Evolutionary conservation across 495 filamentous ascomycete species (phyloP).

Genomic region (Penicillium diatomitis): DNA sequence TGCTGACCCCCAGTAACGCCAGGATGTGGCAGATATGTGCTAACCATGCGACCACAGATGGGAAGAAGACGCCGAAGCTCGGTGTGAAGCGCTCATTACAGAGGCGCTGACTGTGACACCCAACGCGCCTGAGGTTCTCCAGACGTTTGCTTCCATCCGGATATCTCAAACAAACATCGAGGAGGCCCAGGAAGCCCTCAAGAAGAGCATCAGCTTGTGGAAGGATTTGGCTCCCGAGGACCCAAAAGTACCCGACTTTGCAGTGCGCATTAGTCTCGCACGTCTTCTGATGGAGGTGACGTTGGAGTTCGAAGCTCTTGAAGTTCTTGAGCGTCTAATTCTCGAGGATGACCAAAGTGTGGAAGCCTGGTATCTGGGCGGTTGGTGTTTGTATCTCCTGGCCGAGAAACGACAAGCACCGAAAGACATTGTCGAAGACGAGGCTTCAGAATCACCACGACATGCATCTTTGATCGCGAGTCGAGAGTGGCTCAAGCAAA

Average conservation of each 20-base stretch:
- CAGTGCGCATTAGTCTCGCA: conserved; percentile 71
- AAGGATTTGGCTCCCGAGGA: conserved; percentile 59
- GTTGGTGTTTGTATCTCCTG: conserved; percentile 76
- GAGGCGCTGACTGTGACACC: conserved; percentile 75
- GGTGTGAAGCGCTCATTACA: conserved; percentile 76
- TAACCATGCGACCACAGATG: conserved; percentile 38
- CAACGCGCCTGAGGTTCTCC: conserved; percentile 69
- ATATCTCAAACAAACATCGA: conserved; percentile 73
- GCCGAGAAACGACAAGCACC: conserved; percentile 56
- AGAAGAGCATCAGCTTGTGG: conserved; percentile 70
- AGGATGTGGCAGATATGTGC: no score
- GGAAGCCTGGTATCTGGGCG: conserved; percentile 94
- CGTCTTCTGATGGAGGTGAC: conserved; percentile 82
- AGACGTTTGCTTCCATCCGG: conserved; percentile 86
- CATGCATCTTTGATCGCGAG: conserved; percentile 37
- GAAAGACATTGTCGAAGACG: conserved; percentile 20
- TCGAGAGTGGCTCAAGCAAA: conserved; percentile 45
- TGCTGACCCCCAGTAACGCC: neutral
- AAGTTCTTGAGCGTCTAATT: conserved; percentile 75
- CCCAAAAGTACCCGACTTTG: conserved; percentile 64
- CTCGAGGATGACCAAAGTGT: conserved; percentile 86
- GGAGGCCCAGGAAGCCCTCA: conserved; percentile 72
- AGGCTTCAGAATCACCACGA: conserved; percentile 23
- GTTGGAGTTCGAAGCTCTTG: conserved; percentile 74
- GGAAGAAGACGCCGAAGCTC: conserved; percentile 77